Base-by-base conservation (phyloP, 345 rosid species). In the Eutrema heterophyllum region DNA sequence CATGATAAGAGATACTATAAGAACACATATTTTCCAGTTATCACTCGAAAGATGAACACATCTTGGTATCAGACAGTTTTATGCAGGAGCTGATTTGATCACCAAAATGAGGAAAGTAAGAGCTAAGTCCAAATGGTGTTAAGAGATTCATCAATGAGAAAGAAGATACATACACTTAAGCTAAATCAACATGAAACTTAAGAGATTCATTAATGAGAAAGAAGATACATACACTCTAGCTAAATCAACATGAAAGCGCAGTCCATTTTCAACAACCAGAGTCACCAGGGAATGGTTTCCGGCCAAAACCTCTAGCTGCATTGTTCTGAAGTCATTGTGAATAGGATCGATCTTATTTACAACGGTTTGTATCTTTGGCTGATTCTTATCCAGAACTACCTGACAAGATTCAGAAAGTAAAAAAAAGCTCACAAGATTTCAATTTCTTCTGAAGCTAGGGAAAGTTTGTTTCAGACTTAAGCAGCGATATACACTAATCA, bases 291-390 rank as follows among this genome's bases (percentile, higher is more conserved):
- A 94, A 78, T 64, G 87, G 72, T 89, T 94, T 79, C 98, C 98
- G 9, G 97, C 98, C 78, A 94, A 84, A 77, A 94, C 86, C 76
- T 94, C 98, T 64, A 94, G 88, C 79, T 89, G 89, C 98, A 91
- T 90, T 26, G 96, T 90, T 72, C 93, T 81, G 78, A 84, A 86
- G 79, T 90, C 93, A 83, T 85, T 86, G 67, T 85, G 81, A 68
- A 88, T 90, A 59, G 82, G 81, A 78, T 89, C 93, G 43, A 79
- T 84, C 86, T 93, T 93, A 76, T 93, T 89, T 55, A 93, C 98
- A 67, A 93, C 95, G 10, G 97, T 93, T 83, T 84, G 83, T 81
- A 93, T 89, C 83, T 93, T 91, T 43, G 94, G 92, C 84, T 83
- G 88, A 75, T 91, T 89, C 81, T 91, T 93, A 78, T 93, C 98